phyloP scores from a whole-genome alignment of 306 rosid genomes.

The Quercus agrifolia region DNA sequence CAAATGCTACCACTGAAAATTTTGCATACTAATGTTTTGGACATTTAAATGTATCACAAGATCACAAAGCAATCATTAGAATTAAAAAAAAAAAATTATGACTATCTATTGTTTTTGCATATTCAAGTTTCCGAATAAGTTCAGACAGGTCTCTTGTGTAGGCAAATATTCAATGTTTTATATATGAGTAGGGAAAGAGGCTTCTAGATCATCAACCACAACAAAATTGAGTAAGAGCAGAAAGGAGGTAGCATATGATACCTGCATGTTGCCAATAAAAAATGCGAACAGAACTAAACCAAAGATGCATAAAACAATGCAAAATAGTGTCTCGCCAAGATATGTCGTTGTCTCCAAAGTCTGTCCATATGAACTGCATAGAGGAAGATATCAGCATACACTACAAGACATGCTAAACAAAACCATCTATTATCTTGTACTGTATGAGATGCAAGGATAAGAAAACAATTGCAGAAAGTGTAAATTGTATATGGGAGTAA shows the following conservation, averaged over 20 bases:
- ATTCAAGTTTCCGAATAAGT: too few species aligned
- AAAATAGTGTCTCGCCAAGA: slow-evolving; percentile 67
- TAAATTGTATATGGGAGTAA: too few species aligned
- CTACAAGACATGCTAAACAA: not conserved
- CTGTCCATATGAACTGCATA: slow-evolving; percentile 73
- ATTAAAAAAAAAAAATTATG: too few species aligned
- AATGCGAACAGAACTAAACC: slow-evolving; percentile 69
- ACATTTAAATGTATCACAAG: too few species aligned
- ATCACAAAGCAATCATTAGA: too few species aligned
- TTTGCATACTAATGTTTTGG: not conserved
- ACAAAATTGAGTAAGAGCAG: not conserved
- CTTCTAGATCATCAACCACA: not conserved
- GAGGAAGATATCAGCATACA: not conserved
- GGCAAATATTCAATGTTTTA: too few species aligned
- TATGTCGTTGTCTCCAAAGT: slow-evolving; percentile 68
- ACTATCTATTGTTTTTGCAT: too few species aligned
- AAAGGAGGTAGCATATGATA: slow-evolving; percentile 3
- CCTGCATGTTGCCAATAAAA: slow-evolving; percentile 95
- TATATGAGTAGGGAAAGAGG: not conserved
- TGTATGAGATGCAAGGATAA: not conserved
- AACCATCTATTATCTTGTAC: not conserved
- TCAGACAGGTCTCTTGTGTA: too few species aligned
- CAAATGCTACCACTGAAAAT: not conserved
- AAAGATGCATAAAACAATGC: slow-evolving; percentile 53
- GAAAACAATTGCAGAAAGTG: too few species aligned